Percentiles rank a stretch among this genome's conserved stretches.
Evolutionary conservation across 805 yeast species (phyloP).

Genomic region (Ogataea haglerorum): DNA sequence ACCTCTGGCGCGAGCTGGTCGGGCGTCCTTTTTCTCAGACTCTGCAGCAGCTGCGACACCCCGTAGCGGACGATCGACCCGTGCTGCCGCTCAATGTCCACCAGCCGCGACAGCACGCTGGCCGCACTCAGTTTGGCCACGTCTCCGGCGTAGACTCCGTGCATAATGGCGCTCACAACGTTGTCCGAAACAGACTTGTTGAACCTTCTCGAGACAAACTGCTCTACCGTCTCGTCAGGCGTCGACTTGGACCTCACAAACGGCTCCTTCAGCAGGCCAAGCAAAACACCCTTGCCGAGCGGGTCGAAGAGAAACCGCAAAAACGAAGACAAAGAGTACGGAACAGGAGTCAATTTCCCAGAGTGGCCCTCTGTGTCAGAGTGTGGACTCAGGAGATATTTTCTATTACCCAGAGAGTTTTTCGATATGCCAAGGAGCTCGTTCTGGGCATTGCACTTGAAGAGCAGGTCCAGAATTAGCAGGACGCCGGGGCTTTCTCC

Average conservation of each 20-base stretch:
- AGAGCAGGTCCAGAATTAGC: slow-evolving; percentile 58
- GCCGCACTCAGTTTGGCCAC: slow-evolving; percentile 59
- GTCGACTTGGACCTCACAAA: slow-evolving; percentile 33
- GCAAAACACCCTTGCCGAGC: slow-evolving; percentile 32
- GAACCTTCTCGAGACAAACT: slow-evolving; percentile 66
- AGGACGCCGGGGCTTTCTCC: slow-evolving; percentile 80
- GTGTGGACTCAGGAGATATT: slow-evolving; percentile 51
- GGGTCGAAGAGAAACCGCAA: slow-evolving; percentile 28
- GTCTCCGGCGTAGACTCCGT: slow-evolving; percentile 94
- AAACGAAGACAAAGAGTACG: slow-evolving; percentile 37
- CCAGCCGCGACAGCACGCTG: slow-evolving; percentile 54
- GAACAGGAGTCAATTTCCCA: slow-evolving; percentile 51
- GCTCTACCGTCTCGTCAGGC: slow-evolving; percentile 68
- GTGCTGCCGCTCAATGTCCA: slow-evolving; percentile 52
- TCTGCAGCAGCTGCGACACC: slow-evolving; percentile 33
- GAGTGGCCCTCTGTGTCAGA: slow-evolving; percentile 23
- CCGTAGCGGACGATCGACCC: slow-evolving; percentile 56
- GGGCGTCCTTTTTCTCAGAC: slow-evolving; percentile 7
- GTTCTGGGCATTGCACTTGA: slow-evolving; percentile 43
- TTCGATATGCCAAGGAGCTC: slow-evolving; percentile 58
- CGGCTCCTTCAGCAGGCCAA: slow-evolving; percentile 50
- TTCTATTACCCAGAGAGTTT: slow-evolving; percentile 63
- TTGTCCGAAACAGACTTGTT: slow-evolving; percentile 53
- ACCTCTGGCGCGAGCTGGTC: slow-evolving; percentile 30
- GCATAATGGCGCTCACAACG: slow-evolving; percentile 74